These are phyloP conservation scores for Henningerozyma blattae DNA, from an alignment of 805 yeast genomes.

Conservation along the genomic window DNA sequence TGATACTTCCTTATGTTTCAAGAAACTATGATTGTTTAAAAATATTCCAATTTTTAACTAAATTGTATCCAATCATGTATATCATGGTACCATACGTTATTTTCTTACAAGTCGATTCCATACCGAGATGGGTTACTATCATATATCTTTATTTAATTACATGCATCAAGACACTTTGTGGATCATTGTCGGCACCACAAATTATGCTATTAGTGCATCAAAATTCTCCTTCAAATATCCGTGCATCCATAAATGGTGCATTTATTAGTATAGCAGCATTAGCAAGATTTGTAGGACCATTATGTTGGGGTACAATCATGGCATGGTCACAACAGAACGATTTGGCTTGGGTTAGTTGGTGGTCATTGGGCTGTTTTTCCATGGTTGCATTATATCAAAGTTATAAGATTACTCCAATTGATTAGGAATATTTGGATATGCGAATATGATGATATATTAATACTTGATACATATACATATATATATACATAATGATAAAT, in stretches of 20 bases:
- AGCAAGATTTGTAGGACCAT: constrained; percentile 47
- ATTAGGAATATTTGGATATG: too few relatives aligned
- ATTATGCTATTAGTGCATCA: constrained; percentile 42
- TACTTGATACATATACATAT: too few relatives aligned
- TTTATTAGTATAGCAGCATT: constrained; percentile 40
- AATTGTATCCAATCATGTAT: constrained; percentile 35
- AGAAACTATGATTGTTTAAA: constrained; percentile 33
- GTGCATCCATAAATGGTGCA: constrained; percentile 49
- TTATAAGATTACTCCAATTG: constrained; percentile 17
- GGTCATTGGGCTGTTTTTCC: constrained; percentile 20
- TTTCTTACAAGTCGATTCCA: constrained; percentile 28
- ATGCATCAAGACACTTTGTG: constrained; percentile 28
- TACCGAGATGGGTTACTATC: constrained; percentile 14
- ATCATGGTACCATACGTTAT: constrained; percentile 35
- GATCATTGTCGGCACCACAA: constrained; percentile 41
- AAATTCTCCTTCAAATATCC: constrained; percentile 38
- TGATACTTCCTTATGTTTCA: constrained; percentile 41
- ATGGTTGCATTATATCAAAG: constrained; percentile 22
- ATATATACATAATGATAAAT: too few relatives aligned
- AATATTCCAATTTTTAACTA: constrained; percentile 31
- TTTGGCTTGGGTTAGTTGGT: constrained; percentile 26
- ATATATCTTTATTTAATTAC: constrained; percentile 24
- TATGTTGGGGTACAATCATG: constrained; percentile 40
- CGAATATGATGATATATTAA: too few relatives aligned
- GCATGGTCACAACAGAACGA: constrained; percentile 23